Evolutionary conservation across 305 asterid genomes (phyloP).

Genomic region (Rubia peregrina): DNA sequence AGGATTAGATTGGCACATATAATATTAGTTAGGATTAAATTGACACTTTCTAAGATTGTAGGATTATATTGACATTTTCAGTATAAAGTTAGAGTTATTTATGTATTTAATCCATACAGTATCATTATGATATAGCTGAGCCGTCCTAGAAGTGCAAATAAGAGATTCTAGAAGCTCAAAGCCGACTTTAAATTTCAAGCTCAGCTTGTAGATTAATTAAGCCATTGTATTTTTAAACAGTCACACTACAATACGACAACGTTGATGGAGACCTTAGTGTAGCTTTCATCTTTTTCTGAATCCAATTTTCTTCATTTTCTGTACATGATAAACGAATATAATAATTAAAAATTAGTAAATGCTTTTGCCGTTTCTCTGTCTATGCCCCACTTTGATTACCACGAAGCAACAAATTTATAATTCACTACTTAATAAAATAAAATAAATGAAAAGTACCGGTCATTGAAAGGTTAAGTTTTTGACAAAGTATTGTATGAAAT

Average conservation of each 20-base stretch:
- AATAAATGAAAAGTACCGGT: not conserved
- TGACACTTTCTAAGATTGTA: no score
- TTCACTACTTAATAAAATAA: not conserved
- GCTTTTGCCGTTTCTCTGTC: constrained; percentile 9
- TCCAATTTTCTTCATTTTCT: not conserved
- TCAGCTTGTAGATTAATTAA: constrained; percentile 13
- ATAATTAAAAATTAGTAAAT: not conserved
- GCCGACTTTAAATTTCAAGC: constrained; percentile 11
- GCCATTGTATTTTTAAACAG: not conserved
- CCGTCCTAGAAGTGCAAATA: not conserved
- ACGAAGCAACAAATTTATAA: not conserved
- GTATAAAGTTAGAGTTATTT: no score
- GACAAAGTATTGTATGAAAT: no score
- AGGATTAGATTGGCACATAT: no score
- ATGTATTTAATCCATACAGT: no score
- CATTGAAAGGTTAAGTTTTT: not conserved
- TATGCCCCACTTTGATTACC: constrained; percentile 4
- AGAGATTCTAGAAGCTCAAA: constrained; percentile 7
- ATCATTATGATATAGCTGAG: not conserved
- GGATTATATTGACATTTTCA: no score
- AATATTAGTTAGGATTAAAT: no score
- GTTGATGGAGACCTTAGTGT: constrained; percentile 23
- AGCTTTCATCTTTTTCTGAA: constrained; percentile 11
- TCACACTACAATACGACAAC: not conserved
- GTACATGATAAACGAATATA: not conserved